These are phyloP conservation scores for Theobroma cacao DNA, from an alignment of 345 rosid genomes.

Conservation along the genomic window DNA sequence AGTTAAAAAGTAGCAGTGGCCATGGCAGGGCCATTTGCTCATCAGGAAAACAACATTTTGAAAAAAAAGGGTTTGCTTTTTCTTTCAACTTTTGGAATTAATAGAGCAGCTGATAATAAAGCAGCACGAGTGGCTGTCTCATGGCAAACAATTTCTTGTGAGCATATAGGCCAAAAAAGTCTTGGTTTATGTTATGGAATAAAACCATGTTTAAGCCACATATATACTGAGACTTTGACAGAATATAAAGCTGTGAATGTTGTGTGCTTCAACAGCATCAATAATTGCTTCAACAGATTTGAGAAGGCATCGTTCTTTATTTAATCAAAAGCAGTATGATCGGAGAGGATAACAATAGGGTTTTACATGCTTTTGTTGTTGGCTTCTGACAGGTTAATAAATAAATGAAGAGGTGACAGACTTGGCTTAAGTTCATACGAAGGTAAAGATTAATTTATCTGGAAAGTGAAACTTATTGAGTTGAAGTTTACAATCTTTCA, in stretches of 20 bases:
- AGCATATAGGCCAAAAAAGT: too few species aligned
- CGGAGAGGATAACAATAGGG: not conserved
- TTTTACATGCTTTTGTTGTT: not conserved
- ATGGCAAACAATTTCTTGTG: not conserved
- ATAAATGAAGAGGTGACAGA: not conserved
- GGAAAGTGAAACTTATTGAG: too few species aligned
- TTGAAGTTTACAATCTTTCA: too few species aligned
- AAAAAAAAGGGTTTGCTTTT: not conserved
- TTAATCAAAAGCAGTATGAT: not conserved
- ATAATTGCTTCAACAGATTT: slow-evolving; percentile 14
- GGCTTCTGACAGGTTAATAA: not conserved
- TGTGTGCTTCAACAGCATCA: slow-evolving; percentile 2
- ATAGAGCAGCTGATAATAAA: not conserved
- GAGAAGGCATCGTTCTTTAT: not conserved
- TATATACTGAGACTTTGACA: not conserved
- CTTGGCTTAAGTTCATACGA: too few species aligned
- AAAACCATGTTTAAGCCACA: not conserved
- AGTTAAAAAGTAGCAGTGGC: not conserved
- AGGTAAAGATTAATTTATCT: too few species aligned
- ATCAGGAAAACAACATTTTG: not conserved
- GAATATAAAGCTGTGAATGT: slow-evolving; percentile 5
- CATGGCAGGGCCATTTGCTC: not conserved
- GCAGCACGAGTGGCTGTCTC: slow-evolving; percentile 10
- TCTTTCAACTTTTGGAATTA: slow-evolving; percentile 13
- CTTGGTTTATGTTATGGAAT: not conserved